Evolutionary conservation across 768 basidiomycete species (phyloP).

Genomic region (Collybia sp.): DNA sequence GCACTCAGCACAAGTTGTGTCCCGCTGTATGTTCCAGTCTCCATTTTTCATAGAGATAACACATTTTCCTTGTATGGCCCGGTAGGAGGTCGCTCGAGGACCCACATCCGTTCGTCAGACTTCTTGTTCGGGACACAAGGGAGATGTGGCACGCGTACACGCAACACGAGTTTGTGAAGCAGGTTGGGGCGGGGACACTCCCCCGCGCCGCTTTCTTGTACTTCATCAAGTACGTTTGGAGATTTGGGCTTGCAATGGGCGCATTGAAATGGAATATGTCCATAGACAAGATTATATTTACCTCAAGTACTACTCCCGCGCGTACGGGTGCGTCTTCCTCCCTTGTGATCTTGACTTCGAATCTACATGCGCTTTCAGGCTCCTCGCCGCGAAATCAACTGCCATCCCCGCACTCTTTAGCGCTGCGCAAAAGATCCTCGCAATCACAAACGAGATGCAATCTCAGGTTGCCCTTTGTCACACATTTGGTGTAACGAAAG

Average conservation of each 20-base stretch:
- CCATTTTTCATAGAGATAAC: too few species aligned
- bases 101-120: conserved; percentile 64
- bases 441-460: conserved; percentile 62
- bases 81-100: conserved; percentile 27
- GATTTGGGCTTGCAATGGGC: background rate
- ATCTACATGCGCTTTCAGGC: conserved; percentile 27
- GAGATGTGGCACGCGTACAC: conserved; percentile 70
- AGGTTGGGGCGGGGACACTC: conserved; percentile 71
- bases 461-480: conserved; percentile 74
- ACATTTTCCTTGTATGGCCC: too few species aligned
- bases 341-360: background rate
- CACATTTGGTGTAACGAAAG: conserved; percentile 58
- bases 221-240: conserved; percentile 70
- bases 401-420: conserved; percentile 56
- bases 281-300: conserved; percentile 78
- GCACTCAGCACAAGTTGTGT: conserved; percentile 42
- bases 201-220: conserved; percentile 65
- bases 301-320: conserved; percentile 79
- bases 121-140: conserved; percentile 55
- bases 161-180: conserved; percentile 78
- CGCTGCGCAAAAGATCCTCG: conserved; percentile 58
- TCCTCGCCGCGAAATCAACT: conserved; percentile 76
- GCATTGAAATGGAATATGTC: background rate
- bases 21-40: conserved; percentile 31
- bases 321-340: conserved; percentile 48